Percentiles rank a stretch among this genome's conserved stretches.
Evolutionary conservation across 768 basidiomycete genomes (phyloP).

Genomic region (Calvatia gigantea): DNA sequence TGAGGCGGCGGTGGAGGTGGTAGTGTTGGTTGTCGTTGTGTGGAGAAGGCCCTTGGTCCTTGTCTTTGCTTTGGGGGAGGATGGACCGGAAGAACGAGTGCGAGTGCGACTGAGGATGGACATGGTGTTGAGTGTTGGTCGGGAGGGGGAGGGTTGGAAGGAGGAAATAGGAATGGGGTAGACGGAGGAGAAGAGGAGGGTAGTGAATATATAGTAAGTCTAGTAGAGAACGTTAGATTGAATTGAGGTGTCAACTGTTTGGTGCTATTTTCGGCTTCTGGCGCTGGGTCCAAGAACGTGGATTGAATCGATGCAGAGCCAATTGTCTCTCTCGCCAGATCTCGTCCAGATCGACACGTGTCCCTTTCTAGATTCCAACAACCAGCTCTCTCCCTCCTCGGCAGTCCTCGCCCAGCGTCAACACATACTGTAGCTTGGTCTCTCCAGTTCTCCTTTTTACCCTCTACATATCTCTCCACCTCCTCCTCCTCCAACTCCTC

Average conservation of each 20-base stretch:
- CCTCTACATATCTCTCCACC: background rate
- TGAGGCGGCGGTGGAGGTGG: background rate
- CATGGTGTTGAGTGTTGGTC: background rate
- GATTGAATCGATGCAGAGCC: no score
- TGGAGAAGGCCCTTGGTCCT: background rate
- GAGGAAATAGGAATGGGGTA: background rate
- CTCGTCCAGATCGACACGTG: background rate
- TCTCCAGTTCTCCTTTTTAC: background rate
- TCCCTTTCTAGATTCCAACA: background rate
- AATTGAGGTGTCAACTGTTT: background rate
- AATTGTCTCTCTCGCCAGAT: no score
- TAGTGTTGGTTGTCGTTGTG: background rate
- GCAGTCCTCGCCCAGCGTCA: background rate
- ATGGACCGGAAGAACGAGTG: background rate
- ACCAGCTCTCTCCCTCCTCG: background rate
- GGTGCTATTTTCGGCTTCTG: constrained; percentile 10
- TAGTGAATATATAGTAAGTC: background rate
- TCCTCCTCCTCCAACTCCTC: background rate
- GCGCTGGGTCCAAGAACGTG: constrained; percentile 3
- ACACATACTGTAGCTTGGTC: no score
- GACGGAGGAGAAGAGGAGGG: background rate
- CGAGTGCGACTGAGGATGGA: constrained; percentile 10
- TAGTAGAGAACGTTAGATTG: no score
- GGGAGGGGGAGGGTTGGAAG: background rate
- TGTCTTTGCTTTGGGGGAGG: background rate